Base-by-base conservation (phyloP, 2,329 filamentous ascomycete species). In the Gliomastix tumulicola region DNA sequence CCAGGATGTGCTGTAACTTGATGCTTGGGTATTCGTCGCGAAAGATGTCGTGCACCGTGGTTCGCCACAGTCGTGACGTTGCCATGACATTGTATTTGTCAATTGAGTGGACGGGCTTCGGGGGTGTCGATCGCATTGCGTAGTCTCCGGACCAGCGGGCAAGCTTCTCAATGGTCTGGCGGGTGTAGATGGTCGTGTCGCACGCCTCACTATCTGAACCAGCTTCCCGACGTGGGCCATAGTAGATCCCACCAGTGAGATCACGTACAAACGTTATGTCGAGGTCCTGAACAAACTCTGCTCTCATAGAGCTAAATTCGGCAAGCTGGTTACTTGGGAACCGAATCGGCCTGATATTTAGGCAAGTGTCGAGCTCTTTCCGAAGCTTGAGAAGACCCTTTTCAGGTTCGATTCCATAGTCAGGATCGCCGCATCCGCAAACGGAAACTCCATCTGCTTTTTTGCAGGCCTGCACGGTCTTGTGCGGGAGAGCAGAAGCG, bases 241-340 rank as follows among this genome's bases (percentile, higher is more conserved):
- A 88, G 66, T 88, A 88, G 57, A 87, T 84, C 16, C 83, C 83
- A 8, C 83, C 82, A 0, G 83, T 88, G 39, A 88, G 62, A 54
- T 88, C 83, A 30, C 83, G 79, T 50, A 88, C 74, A 60, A 88
- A 84, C 63, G 76, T 85, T 68, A 88, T 85, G 63, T 88, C 79
- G 41, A 79, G 77, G 45, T 76, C 79, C 32, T 71, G 65, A 60
- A 80, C 83, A 43, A 84, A 67, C 9, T 81, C 72, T 35, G 77
- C 73, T 56, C 84, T 85, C 41, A 87, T 69, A 0, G 82, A 82
- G 10, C 82, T 86, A 48, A 68, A 71, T 22, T 82, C 71, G 49
- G 84, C 73, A 30, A 87, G 72, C 18, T 73, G 74, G 34, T 82
- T 77, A 0, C 82, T 82, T 34, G 82, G 82, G 63, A 88, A 87